Conservation (phyloP, 2,329 filamentous ascomycete genomes). For the Ascosphaera pollenicola region DNA sequence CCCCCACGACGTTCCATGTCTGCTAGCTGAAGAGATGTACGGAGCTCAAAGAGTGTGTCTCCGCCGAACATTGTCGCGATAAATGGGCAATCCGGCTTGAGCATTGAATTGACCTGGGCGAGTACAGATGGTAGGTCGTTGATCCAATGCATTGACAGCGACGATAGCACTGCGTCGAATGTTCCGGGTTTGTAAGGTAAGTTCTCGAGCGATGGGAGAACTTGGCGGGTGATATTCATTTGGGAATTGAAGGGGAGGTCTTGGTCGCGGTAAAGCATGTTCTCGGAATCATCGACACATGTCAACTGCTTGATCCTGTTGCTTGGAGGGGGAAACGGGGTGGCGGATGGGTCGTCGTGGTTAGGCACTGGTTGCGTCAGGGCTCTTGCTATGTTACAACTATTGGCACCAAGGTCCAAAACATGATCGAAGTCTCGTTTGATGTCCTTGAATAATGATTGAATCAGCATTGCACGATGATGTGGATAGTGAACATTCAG, state of each 20-base stretch:
- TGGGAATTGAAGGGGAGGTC: conserved; percentile 39
- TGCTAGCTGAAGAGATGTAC: conserved; percentile 78
- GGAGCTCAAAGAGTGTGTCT: conserved; percentile 80
- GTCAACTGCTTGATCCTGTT: conserved; percentile 50
- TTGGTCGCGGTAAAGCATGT: conserved; percentile 60
- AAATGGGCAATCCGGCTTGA: conserved; percentile 82
- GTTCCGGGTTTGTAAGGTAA: conserved; percentile 53
- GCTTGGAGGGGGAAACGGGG: conserved; percentile 24
- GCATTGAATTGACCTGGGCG: conserved; percentile 59
- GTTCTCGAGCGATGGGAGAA: conserved; percentile 44
- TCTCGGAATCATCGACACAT: conserved; percentile 59
- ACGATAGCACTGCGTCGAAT: conserved; percentile 82
- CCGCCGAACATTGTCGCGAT: conserved; percentile 93
- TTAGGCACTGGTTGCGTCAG: conserved; percentile 48
- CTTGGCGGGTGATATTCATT: conserved; percentile 49
- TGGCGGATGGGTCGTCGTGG: conserved; percentile 19
- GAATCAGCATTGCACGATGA: too few species aligned
- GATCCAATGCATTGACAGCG: conserved; percentile 84
- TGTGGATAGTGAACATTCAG: too few species aligned
- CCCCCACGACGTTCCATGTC: conserved; percentile 82
- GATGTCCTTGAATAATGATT: too few species aligned
- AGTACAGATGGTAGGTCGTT: conserved; percentile 82
- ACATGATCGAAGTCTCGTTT: conserved; percentile 67
- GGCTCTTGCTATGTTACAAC: conserved; percentile 77
- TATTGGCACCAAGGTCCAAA: conserved; percentile 85